phyloP scores from a whole-genome alignment of 2,329 filamentous ascomycete genomes.

The Arthrobotrys megalospora region DNA sequence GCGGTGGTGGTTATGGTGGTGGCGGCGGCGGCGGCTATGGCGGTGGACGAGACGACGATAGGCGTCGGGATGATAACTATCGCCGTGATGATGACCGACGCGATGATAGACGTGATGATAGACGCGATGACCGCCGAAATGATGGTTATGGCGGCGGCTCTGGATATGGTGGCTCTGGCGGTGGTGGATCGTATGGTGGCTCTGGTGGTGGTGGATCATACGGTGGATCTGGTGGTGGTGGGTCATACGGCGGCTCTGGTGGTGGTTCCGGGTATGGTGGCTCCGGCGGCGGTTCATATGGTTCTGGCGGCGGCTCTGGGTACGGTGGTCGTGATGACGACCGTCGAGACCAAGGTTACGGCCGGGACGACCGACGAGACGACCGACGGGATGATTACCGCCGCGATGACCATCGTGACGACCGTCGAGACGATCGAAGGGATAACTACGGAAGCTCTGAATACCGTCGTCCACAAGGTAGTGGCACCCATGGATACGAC shows the following conservation, averaged over 20 bases:
- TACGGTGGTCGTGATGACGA: background rate
- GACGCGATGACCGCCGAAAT: constrained; percentile 11
- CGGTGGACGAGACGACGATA: constrained; percentile 29
- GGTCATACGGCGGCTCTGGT: constrained; percentile 65
- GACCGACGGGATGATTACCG: background rate
- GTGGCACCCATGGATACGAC: constrained; percentile 62
- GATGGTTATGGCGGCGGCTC: constrained; percentile 21
- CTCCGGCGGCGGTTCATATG: background rate
- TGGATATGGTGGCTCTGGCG: constrained; percentile 64
- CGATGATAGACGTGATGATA: constrained; percentile 22
- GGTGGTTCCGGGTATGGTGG: constrained; percentile 43
- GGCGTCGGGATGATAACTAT: constrained; percentile 29
- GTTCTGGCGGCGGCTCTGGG: background rate
- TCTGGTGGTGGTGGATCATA: constrained; percentile 26
- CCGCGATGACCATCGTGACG: constrained; percentile 61
- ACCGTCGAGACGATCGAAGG: constrained; percentile 65
- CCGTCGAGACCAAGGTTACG: too few species aligned
- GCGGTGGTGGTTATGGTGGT: constrained; percentile 1
- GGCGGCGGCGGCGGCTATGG: constrained; percentile 22
- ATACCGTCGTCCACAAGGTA: constrained; percentile 44
- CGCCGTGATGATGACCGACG: constrained; percentile 34
- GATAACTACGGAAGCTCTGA: constrained; percentile 67
- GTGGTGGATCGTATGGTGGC: constrained; percentile 64
- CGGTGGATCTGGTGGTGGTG: constrained; percentile 65
- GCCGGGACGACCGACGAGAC: constrained; percentile 18